These are phyloP conservation scores for Syzygium grande DNA, from an alignment of 345 rosid species.

Conservation along the genomic window DNA sequence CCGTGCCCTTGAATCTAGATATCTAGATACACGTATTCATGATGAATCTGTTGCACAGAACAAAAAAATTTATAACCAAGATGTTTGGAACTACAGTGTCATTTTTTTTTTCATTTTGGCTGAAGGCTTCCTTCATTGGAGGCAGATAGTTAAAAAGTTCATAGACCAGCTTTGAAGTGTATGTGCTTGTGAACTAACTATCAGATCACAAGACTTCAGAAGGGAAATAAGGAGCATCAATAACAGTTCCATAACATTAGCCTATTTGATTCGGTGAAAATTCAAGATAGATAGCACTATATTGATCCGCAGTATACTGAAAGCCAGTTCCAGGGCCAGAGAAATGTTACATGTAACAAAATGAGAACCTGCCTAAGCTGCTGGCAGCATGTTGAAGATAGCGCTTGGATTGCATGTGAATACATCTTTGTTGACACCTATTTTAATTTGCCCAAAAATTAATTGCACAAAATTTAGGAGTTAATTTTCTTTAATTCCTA, in stretches of 20 bases:
- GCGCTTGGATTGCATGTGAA: conserved; percentile 82
- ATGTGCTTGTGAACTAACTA: background rate
- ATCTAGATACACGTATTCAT: background rate
- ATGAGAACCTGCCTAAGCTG: conserved; percentile 95
- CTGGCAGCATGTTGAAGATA: conserved; percentile 69
- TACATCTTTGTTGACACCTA: no score
- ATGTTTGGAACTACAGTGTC: background rate
- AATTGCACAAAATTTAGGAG: no score
- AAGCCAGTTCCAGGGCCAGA: background rate
- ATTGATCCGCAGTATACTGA: background rate
- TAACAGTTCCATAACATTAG: background rate
- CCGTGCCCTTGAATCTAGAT: background rate
- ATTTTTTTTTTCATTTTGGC: background rate
- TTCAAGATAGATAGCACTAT: background rate
- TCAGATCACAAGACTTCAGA: background rate
- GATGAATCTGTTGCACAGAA: background rate
- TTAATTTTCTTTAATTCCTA: no score
- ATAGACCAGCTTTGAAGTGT: background rate
- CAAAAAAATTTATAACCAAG: background rate
- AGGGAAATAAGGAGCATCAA: background rate
- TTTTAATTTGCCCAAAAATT: no score
- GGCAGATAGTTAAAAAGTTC: background rate
- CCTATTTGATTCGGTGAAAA: background rate
- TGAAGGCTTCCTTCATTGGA: background rate
- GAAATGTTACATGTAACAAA: background rate